Conservation (phyloP, 2,329 filamentous ascomycete genomes). For the Hymenoscyphus fraxineus region DNA sequence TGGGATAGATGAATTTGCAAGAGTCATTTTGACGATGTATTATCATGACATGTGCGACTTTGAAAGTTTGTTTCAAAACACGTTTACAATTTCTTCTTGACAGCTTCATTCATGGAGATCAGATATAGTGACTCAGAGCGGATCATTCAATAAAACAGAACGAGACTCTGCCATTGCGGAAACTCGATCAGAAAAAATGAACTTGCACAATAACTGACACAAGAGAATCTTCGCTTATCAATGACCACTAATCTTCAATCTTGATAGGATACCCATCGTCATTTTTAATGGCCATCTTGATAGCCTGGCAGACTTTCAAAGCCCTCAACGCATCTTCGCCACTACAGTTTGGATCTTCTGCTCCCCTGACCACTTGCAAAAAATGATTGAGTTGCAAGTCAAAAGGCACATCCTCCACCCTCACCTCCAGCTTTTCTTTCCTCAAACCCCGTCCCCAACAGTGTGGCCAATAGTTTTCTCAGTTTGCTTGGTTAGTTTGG, state of each 20-base stretch:
- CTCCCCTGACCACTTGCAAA: constrained; percentile 43
- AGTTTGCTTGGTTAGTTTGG: no score
- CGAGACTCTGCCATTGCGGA: not conserved
- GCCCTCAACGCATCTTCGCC: constrained; percentile 48
- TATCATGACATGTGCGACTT: not conserved
- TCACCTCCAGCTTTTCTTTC: constrained; percentile 18
- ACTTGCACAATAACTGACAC: no score
- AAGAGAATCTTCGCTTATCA: no score
- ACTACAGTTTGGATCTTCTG: constrained; percentile 44
- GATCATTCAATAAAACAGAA: no score
- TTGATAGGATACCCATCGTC: constrained; percentile 24
- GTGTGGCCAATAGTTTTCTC: no score
- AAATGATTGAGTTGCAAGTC: constrained; percentile 51
- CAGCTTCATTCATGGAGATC: no score
- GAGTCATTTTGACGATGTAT: not conserved
- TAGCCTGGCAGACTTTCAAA: constrained; percentile 49
- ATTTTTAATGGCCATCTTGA: constrained; percentile 42
- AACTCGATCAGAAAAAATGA: not conserved
- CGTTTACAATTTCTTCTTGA: not conserved
- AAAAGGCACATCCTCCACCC: constrained; percentile 42
- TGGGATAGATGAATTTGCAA: not conserved
- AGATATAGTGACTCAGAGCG: no score
- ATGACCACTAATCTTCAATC: constrained; percentile 7
- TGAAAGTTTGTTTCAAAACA: not conserved
- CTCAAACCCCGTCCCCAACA: constrained; percentile 18